These are phyloP conservation scores for Alternaria incomplexa DNA, from an alignment of 2,329 filamentous ascomycete genomes.

Conservation along the genomic window DNA sequence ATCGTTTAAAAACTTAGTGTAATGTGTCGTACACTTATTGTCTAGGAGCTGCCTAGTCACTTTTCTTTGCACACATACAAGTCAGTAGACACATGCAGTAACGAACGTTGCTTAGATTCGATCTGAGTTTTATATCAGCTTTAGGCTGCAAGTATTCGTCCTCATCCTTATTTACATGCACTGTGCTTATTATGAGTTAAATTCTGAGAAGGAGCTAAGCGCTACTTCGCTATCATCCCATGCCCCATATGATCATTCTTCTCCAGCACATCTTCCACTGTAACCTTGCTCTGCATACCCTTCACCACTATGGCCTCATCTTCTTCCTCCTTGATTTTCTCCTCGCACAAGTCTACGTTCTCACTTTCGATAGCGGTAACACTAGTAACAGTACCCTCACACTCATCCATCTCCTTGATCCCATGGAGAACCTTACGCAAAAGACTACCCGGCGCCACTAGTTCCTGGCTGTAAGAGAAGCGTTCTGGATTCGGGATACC, in stretches of 20 bases:
- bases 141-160: not conserved
- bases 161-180: not conserved
- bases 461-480: not conserved
- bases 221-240: not conserved
- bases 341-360: not conserved
- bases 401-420: not conserved
- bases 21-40: not conserved
- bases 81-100: not conserved
- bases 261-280: not conserved
- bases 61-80: not conserved
- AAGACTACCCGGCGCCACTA: not conserved
- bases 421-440: conserved; percentile 1
- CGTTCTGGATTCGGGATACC: conserved; percentile 16
- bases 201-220: not conserved
- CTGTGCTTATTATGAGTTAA: not conserved
- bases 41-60: not conserved
- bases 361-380: not conserved
- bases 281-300: not conserved
- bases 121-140: not conserved
- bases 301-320: not conserved
- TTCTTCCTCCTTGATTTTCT: not conserved
- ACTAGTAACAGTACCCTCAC: not conserved
- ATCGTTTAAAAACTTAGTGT: not conserved
- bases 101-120: not conserved
- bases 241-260: not conserved